A percentile compares a stretch with the other conserved stretches of the same genome.
Evolutionary conservation across 306 rosid genomes (phyloP).

Genomic region (Ormosia semicastrata): DNA sequence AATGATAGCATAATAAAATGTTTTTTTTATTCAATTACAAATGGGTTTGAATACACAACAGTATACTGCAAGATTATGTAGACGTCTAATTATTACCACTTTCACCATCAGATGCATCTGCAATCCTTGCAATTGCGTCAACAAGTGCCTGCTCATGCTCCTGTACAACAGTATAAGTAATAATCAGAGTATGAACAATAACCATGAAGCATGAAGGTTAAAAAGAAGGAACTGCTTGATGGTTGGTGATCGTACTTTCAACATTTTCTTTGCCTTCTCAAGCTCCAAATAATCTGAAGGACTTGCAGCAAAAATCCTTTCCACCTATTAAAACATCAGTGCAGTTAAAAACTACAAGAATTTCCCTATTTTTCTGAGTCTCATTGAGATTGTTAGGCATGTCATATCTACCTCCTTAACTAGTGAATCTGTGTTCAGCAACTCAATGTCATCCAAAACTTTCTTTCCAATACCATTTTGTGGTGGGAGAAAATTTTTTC

Average conservation of each 20-base stretch:
- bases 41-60: constrained; percentile 9
- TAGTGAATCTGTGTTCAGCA: constrained; percentile 70
- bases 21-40: background rate
- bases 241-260: constrained; percentile 37
- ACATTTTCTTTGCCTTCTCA: constrained; percentile 56
- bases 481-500: constrained; percentile 51
- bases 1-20: background rate
- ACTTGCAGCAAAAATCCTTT: constrained; percentile 44
- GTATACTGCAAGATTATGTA: constrained; percentile 21
- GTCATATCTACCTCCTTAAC: constrained; percentile 76
- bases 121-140: constrained; percentile 56
- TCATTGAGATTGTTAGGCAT: constrained; percentile 5
- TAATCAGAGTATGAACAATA: constrained; percentile 4
- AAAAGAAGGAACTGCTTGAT: background rate
- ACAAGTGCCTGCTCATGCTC: constrained; percentile 61
- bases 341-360: background rate
- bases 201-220: background rate
- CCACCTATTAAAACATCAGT: constrained; percentile 39
- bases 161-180: constrained; percentile 27
- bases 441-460: constrained; percentile 68
- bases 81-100: constrained; percentile 44
- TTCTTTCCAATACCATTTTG: constrained; percentile 74
- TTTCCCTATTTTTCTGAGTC: background rate
- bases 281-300: constrained; percentile 53
- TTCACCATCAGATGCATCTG: constrained; percentile 64